Evolutionary conservation across 2,329 filamentous ascomycete genomes (phyloP).

Genomic region (Bimuria novae-zelandiae): DNA sequence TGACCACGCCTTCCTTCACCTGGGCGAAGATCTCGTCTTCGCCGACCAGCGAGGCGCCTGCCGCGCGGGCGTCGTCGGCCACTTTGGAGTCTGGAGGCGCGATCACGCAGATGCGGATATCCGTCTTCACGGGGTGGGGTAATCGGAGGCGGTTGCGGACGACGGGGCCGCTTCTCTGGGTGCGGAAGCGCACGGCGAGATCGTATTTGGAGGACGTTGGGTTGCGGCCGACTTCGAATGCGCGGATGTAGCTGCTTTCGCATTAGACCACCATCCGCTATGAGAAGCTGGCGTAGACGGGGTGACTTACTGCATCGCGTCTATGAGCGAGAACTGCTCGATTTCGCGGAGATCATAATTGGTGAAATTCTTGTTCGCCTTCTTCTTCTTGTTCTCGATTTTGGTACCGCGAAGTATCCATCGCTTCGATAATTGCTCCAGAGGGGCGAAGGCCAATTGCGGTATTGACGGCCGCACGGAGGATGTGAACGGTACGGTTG

Average conservation of each 20-base stretch:
- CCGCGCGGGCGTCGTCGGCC: conserved; percentile 72
- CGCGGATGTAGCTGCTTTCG: conserved; percentile 76
- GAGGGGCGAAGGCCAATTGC: conserved; percentile 32
- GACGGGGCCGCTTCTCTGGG: conserved; percentile 82
- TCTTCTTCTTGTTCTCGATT: conserved; percentile 55
- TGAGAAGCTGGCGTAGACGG: neutral
- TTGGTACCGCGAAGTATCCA: too few relatives aligned
- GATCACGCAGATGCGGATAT: conserved; percentile 87
- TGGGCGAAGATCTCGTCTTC: conserved; percentile 83
- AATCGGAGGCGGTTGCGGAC: conserved; percentile 86
- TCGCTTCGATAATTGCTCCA: conserved; percentile 44
- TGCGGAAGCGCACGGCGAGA: conserved; percentile 78
- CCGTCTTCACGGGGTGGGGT: conserved; percentile 86
- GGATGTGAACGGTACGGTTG: conserved; percentile 26
- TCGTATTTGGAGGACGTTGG: conserved; percentile 84
- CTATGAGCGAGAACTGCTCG: conserved; percentile 79
- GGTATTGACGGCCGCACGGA: conserved; percentile 23
- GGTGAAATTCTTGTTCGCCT: conserved; percentile 69
- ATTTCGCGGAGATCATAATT: conserved; percentile 66
- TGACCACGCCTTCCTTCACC: conserved; percentile 74
- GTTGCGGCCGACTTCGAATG: conserved; percentile 84
- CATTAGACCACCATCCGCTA: neutral
- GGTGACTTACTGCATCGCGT: conserved; percentile 80
- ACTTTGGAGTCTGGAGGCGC: conserved; percentile 79
- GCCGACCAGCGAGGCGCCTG: conserved; percentile 82